Evolutionary conservation across 306 rosid species (phyloP), one percentile per base, ranked within the genome.

Genomic region (Castanea mollissima): DNA sequence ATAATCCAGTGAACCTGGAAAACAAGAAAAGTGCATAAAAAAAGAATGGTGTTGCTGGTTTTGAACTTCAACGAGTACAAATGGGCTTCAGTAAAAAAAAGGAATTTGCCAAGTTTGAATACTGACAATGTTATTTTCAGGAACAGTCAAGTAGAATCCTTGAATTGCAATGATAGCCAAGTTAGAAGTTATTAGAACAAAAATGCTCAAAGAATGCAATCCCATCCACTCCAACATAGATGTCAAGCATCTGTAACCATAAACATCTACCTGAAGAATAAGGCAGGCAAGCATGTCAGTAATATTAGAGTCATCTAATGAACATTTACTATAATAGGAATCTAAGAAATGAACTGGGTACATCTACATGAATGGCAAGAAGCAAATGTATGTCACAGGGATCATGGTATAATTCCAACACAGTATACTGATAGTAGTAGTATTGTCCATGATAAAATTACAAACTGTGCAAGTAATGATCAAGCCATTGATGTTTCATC

Each of bases 141-240:
- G 91, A 65, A 77, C 62, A 5, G 4, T 72, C 90, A 87, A 91
- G 83, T 91, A 92, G 81, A 92, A 90, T 76, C 98, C 98, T 84
- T 92, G 97, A 62, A 88, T 69, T 31, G 85, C 90, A 49, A 91
- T 87, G 27, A 94, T 75, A 27, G 80, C 90, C 69, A 94, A 77
- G 93, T 94, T 92, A 46, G 98, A 94, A 68, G 92, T 76, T 32
- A 92, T 81, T 5, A 94, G 55, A 52, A 92, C 87, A 76, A 91
- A 94, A 74, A 92, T 91, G 75, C 89, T 85, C 81, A 94, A 76
- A 12, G 98, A 74, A 85, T 92, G 97, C 75, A 85, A 85, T 87
- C 98, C 98, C 92, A 91, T 90, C 98, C 98, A 94, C 75, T 94
- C 97, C 77, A 91, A 75, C 80, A 77, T 77, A 75, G 41, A 86